Evolutionary conservation across 768 basidiomycete genomes (phyloP).

Genomic region (Leccinum subtestaceum): DNA sequence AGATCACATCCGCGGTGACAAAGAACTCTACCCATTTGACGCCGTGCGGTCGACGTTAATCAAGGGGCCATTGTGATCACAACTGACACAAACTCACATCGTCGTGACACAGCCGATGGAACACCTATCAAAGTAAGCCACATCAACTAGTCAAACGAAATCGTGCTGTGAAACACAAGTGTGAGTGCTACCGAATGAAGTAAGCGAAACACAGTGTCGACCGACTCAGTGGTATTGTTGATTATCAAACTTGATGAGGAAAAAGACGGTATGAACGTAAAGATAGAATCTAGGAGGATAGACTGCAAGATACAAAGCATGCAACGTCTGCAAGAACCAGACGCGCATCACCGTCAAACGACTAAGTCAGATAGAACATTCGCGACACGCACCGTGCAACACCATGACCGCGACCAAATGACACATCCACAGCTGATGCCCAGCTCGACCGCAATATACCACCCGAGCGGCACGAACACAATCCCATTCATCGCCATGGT

Average conservation of each 20-base stretch:
- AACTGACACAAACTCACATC: constrained; percentile 48
- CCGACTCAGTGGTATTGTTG: constrained; percentile 84
- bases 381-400: constrained; percentile 58
- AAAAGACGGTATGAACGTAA: constrained; percentile 96
- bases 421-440: constrained; percentile 87
- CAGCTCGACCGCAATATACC: constrained; percentile 94
- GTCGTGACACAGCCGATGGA: constrained; percentile 90
- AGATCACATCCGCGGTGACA: constrained; percentile 88
- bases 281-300: constrained; percentile 97
- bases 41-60: constrained; percentile 39
- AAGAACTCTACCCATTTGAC: constrained; percentile 97
- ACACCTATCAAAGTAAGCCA: constrained; percentile 90
- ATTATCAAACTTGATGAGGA: constrained; percentile 94
- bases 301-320: constrained; percentile 97
- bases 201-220: neutral
- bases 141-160: constrained; percentile 95
- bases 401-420: constrained; percentile 95
- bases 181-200: constrained; percentile 2
- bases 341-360: neutral
- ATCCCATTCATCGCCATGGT: constrained; percentile 94
- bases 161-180: constrained; percentile 54
- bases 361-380: constrained; percentile 22
- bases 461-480: constrained; percentile 91
- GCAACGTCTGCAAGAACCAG: constrained; percentile 70
- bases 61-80: neutral